Percentiles rank a stretch among this genome's conserved stretches.
These are phyloP conservation scores for Mortierella antarctica DNA, from an alignment of 192 early-diverging fungal species.

Conservation along the genomic window DNA sequence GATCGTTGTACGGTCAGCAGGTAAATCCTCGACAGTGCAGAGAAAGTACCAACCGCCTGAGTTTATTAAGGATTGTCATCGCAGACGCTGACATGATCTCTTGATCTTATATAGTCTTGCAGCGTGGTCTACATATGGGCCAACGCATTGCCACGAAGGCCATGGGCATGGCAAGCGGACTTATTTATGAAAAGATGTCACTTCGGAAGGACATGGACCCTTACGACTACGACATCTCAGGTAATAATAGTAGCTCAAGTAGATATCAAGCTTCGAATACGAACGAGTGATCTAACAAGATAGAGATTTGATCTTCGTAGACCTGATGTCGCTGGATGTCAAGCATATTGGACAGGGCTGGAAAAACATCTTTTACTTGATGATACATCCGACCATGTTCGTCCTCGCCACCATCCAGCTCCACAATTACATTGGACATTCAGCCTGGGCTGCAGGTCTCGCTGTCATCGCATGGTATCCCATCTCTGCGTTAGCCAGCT, in stretches of 20 bases:
- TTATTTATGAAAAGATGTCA: constrained; percentile 48
- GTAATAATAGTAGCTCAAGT: constrained; percentile 2
- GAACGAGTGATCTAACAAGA: too few relatives aligned
- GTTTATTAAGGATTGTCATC: background rate
- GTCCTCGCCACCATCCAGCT: constrained; percentile 35
- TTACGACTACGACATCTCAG: constrained; percentile 41
- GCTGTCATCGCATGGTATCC: constrained; percentile 48
- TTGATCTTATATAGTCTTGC: constrained; percentile 15
- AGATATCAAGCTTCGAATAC: background rate
- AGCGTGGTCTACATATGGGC: constrained; percentile 45
- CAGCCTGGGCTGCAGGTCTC: constrained; percentile 38
- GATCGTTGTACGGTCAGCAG: constrained; percentile 31
- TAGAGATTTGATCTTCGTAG: background rate
- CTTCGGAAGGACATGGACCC: constrained; percentile 53
- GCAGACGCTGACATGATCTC: too few relatives aligned
- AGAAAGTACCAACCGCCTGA: background rate
- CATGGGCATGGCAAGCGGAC: constrained; percentile 41
- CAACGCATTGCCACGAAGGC: constrained; percentile 40
- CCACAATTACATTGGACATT: constrained; percentile 37
- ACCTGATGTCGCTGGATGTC: constrained; percentile 34
- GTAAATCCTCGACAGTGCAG: background rate
- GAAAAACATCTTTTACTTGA: constrained; percentile 36
- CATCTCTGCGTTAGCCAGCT: constrained; percentile 50
- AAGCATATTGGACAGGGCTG: constrained; percentile 49
- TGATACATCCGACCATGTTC: constrained; percentile 37